These are phyloP conservation scores for Lasiodiplodia theobromae DNA, from an alignment of 2,329 filamentous ascomycete species.

Conservation along the genomic window DNA sequence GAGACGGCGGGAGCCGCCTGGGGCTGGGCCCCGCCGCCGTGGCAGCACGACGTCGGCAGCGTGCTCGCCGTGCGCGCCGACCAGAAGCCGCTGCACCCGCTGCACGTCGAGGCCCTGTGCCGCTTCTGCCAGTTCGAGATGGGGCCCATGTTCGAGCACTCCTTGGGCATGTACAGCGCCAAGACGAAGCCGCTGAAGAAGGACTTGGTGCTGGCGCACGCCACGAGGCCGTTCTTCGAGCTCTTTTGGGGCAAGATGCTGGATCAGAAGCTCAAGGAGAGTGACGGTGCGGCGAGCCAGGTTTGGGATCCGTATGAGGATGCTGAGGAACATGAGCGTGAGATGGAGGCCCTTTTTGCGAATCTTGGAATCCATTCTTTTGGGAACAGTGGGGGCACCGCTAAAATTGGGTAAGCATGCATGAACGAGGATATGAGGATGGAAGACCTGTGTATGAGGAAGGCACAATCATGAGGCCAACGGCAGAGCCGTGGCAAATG, in stretches of 20 bases:
- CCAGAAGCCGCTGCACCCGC: constrained; percentile 9
- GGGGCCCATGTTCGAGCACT: not conserved
- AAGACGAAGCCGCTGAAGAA: not conserved
- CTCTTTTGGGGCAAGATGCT: not conserved
- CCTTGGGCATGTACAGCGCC: not conserved
- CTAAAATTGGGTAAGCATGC: not conserved
- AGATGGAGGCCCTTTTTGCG: not conserved
- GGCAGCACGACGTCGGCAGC: constrained; percentile 5
- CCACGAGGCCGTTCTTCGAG: not conserved
- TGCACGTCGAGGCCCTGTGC: constrained; percentile 4
- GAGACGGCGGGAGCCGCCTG: not conserved
- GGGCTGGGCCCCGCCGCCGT: not conserved
- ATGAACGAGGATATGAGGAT: not conserved
- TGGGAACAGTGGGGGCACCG: not conserved
- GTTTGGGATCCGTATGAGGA: not conserved
- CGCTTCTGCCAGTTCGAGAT: constrained; percentile 11
- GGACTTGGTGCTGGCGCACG: not conserved
- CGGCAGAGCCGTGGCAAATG: no score
- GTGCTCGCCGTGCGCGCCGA: constrained; percentile 9
- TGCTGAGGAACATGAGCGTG: not conserved
- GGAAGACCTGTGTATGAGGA: no score
- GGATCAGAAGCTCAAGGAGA: not conserved
- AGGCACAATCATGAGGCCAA: no score
- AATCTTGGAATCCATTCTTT: not conserved
- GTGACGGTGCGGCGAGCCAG: not conserved